Base-by-base conservation (phyloP, 2,329 filamentous ascomycete species). In the Neonectria magnoliae region DNA sequence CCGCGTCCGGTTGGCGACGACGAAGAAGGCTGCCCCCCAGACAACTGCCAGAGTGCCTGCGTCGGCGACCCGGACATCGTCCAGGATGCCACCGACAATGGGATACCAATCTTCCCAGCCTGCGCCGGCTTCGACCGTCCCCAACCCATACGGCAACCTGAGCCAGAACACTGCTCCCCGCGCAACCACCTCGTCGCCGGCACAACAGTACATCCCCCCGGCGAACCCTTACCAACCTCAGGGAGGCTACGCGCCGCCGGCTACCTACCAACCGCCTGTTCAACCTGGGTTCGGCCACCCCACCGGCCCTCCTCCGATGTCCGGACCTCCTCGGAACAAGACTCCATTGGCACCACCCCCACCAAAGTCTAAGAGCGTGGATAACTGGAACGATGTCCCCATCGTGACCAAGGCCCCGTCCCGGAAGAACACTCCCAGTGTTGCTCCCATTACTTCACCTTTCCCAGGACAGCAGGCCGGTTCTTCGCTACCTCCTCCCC, bases 311-410 rank as follows among this genome's bases (percentile, higher is more conserved):
- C 78, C 78, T 1, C 76, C 76, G 22, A 72, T 78, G 66, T 71
- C 73, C 56, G 79, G 79, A 18, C 81, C 83, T 60, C 81, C 83
- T 57, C 88, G 91, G 67, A 89, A 88, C 65, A 85, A 87, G 27
- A 90, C 88, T 38, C 87, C 90, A n/a, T 91, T 92, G 13, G 85
- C 85, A 25, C 84, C 88, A 44, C 90, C 93, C 22, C 88, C 93
- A 18, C 88, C 92, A 10, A 89, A 88, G 74, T 83, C 88, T 62
- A 90, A 90, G 75, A 91, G 91, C 68, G 90, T 90, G 68, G 88
- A 90, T 29, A 91, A 92, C 72, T 99, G 96, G 96, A 99, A 99
- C 72, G 96, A 99, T 78, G 91, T 97, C 56, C 96, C 96, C 1
- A 87, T 97, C 73, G 92, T 98, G 50, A 85, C 88, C 50, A 93